Evolutionary conservation across 192 early-diverging fungal genomes (phyloP), one percentile per base, ranked within the genome.

Genomic region (Podila epigama): DNA sequence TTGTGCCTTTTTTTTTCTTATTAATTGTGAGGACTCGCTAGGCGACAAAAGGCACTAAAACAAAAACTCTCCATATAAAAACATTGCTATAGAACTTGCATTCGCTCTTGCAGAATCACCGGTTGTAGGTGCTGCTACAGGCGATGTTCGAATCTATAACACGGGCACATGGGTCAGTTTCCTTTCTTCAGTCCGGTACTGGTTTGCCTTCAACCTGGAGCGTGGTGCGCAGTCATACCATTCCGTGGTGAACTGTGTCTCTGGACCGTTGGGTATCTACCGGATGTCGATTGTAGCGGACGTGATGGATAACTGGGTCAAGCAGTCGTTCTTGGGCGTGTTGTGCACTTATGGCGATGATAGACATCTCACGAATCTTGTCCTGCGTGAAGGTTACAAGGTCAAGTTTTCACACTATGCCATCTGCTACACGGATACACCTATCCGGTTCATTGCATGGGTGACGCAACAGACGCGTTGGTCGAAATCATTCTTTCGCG

Each of bases 161-260:
- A 65, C 58, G 13, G 71, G 59, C 3, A 82, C 77, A 12, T 35
- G 84, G 25, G 28, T 88, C 34, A 87, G 87, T 2, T 86, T 87
- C 51, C 67, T 87, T 63, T 89, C 86, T 3, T 82, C 80, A 10
- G 33, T 87, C 13, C 85, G 86, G 29, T 87, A 87, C 54, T 81
- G 82, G 82, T 79, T 87, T 69, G 86, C 86, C 5, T 87, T 87
- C 37, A 87, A 87, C 72, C 83, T 87, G 31, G 86, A 87, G 68
- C 61, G 86, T 42, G 83, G 84, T 0, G 83, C 83, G 7, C 86
- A 87, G 33, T 83, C 80, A 6, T 87, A 79, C 54, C 67, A 83
- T 48, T 64, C 75, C 29, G 67, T 70, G 52, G 86, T 87, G 18
- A 87, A 81, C 11, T 87, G 86, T 66, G 86, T 87, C 15, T 87